Evolutionary conservation across 257 asterid species (phyloP).

Genomic region (Solanum pennellii): DNA sequence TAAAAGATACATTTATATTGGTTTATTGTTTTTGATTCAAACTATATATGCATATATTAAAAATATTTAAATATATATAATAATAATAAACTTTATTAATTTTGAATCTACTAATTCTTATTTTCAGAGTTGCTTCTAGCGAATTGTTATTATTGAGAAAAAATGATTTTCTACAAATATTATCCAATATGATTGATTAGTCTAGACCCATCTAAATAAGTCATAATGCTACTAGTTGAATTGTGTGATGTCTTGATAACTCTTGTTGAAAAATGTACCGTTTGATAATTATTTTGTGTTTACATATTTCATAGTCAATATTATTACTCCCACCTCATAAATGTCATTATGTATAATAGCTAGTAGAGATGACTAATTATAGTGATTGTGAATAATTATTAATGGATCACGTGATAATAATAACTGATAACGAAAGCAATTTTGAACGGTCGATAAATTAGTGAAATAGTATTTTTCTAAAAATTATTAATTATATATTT

Average conservation of each 20-base stretch:
- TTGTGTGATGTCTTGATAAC: background rate
- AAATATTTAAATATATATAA: too few species aligned
- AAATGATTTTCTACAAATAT: background rate
- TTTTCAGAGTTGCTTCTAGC: too few species aligned
- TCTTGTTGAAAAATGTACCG: background rate
- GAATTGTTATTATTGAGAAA: background rate
- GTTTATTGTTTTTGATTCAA: too few species aligned
- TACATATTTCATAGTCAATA: background rate
- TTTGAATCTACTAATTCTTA: too few species aligned
- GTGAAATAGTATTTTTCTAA: fast-evolving
- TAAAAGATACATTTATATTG: too few species aligned
- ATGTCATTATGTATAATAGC: background rate
- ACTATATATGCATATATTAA: too few species aligned
- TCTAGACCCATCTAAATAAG: background rate
- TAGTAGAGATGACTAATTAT: background rate
- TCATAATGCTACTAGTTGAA: background rate
- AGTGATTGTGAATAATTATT: background rate
- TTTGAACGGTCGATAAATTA: background rate
- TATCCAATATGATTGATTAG: background rate
- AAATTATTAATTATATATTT: background rate
- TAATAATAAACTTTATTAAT: too few species aligned
- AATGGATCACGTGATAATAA: background rate
- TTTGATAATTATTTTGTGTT: background rate
- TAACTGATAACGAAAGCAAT: background rate
- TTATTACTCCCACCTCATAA: background rate